These are phyloP conservation scores for Cruciata laevipes DNA, from an alignment of 257 asterid genomes.

Conservation along the genomic window DNA sequence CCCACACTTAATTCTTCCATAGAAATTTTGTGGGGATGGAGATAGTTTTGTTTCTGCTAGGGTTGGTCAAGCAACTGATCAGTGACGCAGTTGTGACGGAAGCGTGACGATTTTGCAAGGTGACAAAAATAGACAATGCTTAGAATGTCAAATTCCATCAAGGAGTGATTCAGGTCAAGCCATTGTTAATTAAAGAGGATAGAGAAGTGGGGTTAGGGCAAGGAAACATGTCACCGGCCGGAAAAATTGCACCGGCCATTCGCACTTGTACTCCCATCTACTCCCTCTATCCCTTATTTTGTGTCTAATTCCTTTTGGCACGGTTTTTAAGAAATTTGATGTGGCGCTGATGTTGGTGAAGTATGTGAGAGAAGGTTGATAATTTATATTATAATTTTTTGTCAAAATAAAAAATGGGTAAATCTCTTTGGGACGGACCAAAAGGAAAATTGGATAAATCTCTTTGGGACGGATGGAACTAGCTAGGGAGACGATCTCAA, in stretches of 20 bases:
- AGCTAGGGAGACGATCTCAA: too few relatives aligned
- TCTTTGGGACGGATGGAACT: too few relatives aligned
- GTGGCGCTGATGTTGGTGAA: too few relatives aligned
- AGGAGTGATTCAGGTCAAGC: constrained; percentile 22
- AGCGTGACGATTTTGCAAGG: constrained; percentile 32
- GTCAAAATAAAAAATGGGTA: too few relatives aligned
- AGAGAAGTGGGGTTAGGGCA: neutral
- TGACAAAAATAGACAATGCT: constrained; percentile 34
- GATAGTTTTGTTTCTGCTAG: neutral
- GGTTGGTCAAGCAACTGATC: neutral
- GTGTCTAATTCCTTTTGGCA: too few relatives aligned
- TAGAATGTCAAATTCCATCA: constrained; percentile 12
- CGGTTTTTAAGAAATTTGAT: too few relatives aligned
- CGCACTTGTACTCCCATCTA: too few relatives aligned
- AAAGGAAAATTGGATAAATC: too few relatives aligned
- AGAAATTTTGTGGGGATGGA: neutral
- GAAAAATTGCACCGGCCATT: neutral
- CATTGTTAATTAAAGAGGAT: neutral
- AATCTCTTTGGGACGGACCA: too few relatives aligned
- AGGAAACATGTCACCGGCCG: constrained; percentile 22
- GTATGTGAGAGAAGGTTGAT: too few relatives aligned
- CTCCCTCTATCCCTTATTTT: too few relatives aligned
- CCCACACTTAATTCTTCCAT: constrained; percentile 1
- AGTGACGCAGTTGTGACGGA: constrained; percentile 29
- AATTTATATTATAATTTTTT: too few relatives aligned